phyloP scores from a whole-genome alignment of 768 basidiomycete genomes.

The Kwoniella pini region DNA sequence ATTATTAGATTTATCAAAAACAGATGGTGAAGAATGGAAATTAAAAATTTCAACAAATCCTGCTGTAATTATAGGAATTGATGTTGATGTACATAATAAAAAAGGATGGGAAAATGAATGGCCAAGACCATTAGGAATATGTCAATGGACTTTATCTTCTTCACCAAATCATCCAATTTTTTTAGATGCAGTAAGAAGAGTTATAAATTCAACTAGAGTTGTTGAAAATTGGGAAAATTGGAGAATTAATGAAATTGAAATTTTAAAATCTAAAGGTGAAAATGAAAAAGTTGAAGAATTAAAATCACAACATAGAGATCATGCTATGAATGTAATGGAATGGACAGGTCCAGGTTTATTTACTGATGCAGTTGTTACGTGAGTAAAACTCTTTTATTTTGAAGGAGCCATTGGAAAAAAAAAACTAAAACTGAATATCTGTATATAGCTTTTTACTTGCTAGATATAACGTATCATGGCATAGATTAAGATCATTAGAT shows the following conservation, averaged over 20 bases:
- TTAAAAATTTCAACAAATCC: constrained; percentile 28
- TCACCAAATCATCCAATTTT: constrained; percentile 50
- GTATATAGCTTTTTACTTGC: constrained; percentile 43
- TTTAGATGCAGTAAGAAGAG: constrained; percentile 43
- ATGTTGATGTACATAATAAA: constrained; percentile 39
- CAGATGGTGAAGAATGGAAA: constrained; percentile 34
- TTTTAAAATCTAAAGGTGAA: constrained; percentile 11
- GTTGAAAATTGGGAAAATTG: constrained; percentile 33
- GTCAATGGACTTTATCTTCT: constrained; percentile 52
- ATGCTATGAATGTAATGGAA: constrained; percentile 45
- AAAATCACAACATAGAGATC: constrained; percentile 10
- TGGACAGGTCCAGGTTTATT: constrained; percentile 50
- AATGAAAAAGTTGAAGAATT: constrained; percentile 18
- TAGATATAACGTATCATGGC: constrained; percentile 47
- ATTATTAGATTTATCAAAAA: constrained; percentile 27
- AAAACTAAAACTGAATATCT: no score
- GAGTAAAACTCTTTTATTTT: no score
- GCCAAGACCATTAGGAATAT: constrained; percentile 44
- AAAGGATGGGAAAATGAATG: constrained; percentile 27
- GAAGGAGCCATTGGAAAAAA: no score
- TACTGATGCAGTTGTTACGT: constrained; percentile 40
- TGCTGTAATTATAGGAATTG: constrained; percentile 39
- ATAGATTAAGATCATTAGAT: constrained; percentile 34
- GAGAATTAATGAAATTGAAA: constrained; percentile 16
- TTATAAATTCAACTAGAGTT: constrained; percentile 40